Conservation (phyloP, 768 basidiomycete species). For the Panellus pusillus region DNA sequence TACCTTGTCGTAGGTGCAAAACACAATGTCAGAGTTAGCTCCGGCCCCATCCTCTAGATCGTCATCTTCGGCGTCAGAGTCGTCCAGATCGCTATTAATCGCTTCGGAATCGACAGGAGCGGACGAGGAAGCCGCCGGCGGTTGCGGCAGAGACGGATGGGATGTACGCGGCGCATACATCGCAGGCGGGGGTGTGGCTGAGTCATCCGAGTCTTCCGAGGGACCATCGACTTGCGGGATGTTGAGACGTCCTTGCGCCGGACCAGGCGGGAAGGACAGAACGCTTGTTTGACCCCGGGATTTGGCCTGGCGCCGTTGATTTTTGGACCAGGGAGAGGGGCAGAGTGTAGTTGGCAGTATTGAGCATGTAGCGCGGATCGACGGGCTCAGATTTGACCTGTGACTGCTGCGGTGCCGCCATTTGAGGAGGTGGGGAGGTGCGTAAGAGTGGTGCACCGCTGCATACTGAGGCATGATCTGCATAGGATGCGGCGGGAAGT, state of each 20-base stretch:
- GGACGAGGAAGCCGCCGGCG: conserved; percentile 37
- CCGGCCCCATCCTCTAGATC: conserved; percentile 76
- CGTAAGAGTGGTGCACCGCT: conserved; percentile 52
- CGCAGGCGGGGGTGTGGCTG: conserved; percentile 69
- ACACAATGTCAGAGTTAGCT: conserved; percentile 87
- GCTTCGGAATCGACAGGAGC: conserved; percentile 67
- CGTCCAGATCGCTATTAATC: conserved; percentile 96
- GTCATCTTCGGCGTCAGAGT: conserved; percentile 88
- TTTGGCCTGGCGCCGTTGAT: conserved; percentile 48
- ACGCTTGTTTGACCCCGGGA: conserved; percentile 62
- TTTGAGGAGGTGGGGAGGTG: conserved; percentile 39
- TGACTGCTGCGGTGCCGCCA: conserved; percentile 35
- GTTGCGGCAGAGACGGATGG: conserved; percentile 78
- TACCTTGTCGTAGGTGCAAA: conserved; percentile 99
- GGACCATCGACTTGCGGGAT: conserved; percentile 87
- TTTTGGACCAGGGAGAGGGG: conserved; percentile 69
- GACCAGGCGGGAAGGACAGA: conserved; percentile 49
- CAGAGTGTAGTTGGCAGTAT: conserved; percentile 48
- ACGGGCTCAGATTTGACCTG: conserved; percentile 75
- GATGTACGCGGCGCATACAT: conserved; percentile 67
- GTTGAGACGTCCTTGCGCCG: conserved; percentile 22
- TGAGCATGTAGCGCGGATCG: conserved; percentile 67
- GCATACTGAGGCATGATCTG: conserved; percentile 64
- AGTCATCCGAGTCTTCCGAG: conserved; percentile 66
- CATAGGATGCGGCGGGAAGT: conserved; percentile 58